phyloP scores from a whole-genome alignment of 176 grass and related monocot genomes.

The Oryza australiensis region DNA sequence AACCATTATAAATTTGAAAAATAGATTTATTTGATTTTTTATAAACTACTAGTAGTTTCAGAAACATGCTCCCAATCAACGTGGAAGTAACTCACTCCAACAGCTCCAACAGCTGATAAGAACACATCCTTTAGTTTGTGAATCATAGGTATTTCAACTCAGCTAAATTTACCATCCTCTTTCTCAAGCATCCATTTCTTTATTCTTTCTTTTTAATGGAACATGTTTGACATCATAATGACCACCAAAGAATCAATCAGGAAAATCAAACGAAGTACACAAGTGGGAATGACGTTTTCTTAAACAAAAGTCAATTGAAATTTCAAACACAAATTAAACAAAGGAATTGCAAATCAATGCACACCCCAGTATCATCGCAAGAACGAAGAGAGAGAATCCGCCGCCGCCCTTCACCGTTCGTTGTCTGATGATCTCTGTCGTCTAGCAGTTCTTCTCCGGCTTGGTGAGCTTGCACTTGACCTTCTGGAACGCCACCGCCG shows the following conservation, averaged over 20 bases:
- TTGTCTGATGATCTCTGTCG: too few relatives aligned
- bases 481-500: conserved; percentile 6
- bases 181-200: background rate
- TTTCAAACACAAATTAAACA: background rate
- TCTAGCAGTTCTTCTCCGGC: conserved; percentile 23
- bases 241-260: background rate
- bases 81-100: too few relatives aligned
- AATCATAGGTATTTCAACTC: background rate
- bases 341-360: background rate
- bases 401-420: too few relatives aligned
- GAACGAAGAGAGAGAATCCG: background rate
- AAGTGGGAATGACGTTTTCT: background rate
- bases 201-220: background rate
- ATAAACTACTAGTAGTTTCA: too few relatives aligned
- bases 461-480: conserved; percentile 26
- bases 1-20: too few relatives aligned
- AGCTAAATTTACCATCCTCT: background rate
- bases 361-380: background rate
- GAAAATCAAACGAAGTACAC: background rate
- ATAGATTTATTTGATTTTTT: too few relatives aligned
- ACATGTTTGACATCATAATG: background rate
- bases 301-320: background rate
- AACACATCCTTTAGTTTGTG: too few relatives aligned
- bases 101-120: too few relatives aligned
- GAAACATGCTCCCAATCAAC: too few relatives aligned